These are phyloP conservation scores for Rhododendron henanense DNA, from an alignment of 148 eudicot genomes.

Conservation along the genomic window DNA sequence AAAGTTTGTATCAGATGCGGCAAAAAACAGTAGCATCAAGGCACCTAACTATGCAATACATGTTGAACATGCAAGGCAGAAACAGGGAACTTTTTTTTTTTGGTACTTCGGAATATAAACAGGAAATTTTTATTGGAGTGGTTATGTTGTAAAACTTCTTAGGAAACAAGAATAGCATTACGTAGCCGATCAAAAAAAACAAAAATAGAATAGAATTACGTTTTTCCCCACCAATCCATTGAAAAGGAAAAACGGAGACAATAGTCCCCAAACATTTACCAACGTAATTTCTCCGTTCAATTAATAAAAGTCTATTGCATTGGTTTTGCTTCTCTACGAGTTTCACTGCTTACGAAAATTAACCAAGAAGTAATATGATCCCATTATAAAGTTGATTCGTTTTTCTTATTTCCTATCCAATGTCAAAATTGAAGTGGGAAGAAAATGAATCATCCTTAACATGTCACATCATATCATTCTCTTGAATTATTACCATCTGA, in stretches of 20 bases:
- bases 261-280: too few relatives aligned
- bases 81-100: not conserved
- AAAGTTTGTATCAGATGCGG: not conserved
- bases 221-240: not conserved
- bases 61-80: not conserved
- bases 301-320: too few relatives aligned
- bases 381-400: not conserved
- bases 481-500: conserved; percentile 23
- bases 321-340: not conserved
- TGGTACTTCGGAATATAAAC: not conserved
- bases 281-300: too few relatives aligned
- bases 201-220: not conserved
- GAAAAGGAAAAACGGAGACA: too few relatives aligned
- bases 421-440: not conserved
- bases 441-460: not conserved
- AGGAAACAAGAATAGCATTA: not conserved
- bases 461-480: too few relatives aligned
- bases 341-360: not conserved
- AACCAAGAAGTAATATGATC: not conserved
- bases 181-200: too few relatives aligned
- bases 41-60: not conserved
- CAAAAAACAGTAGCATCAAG: not conserved
- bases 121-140: not conserved
- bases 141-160: not conserved
- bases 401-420: not conserved